Percentiles rank a stretch among this genome's conserved stretches.
phyloP scores from a whole-genome alignment of 148 eudicot genomes.

The Arbutus unedo region DNA sequence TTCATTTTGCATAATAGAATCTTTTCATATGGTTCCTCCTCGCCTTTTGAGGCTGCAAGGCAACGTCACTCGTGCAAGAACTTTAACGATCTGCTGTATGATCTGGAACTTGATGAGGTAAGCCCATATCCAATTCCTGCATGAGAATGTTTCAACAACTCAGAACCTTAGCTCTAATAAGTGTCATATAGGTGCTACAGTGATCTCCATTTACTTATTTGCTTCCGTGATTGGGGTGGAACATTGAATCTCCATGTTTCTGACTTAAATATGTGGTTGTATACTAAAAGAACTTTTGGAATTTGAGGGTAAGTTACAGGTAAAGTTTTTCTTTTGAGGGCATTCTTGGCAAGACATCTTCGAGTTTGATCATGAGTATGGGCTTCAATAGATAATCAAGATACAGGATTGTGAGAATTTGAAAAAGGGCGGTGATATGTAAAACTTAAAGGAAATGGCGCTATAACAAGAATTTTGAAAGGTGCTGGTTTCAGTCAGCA shows the following conservation, averaged over 20 bases:
- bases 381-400: not conserved
- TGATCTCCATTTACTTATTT: not conserved
- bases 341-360: not conserved
- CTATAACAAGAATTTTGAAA: not conserved
- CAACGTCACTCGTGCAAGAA: slow-evolving; percentile 30
- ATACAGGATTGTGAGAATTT: not conserved
- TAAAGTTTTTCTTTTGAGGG: not conserved
- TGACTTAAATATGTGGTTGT: not conserved
- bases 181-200: slow-evolving; percentile 1
- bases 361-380: not conserved
- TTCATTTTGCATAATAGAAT: slow-evolving; percentile 23
- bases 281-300: not conserved
- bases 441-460: not conserved
- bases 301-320: not conserved
- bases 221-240: not conserved
- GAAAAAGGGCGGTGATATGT: not conserved
- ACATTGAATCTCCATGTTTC: not conserved
- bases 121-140: slow-evolving; percentile 18
- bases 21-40: slow-evolving; percentile 29
- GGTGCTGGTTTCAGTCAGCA: not conserved
- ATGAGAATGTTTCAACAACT: not conserved
- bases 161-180: not conserved
- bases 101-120: slow-evolving; percentile 42
- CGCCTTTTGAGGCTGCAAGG: slow-evolving; percentile 38
- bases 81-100: slow-evolving; percentile 32